phyloP scores from a whole-genome alignment of 441 rosid genomes.

The Kokia cookei region DNA sequence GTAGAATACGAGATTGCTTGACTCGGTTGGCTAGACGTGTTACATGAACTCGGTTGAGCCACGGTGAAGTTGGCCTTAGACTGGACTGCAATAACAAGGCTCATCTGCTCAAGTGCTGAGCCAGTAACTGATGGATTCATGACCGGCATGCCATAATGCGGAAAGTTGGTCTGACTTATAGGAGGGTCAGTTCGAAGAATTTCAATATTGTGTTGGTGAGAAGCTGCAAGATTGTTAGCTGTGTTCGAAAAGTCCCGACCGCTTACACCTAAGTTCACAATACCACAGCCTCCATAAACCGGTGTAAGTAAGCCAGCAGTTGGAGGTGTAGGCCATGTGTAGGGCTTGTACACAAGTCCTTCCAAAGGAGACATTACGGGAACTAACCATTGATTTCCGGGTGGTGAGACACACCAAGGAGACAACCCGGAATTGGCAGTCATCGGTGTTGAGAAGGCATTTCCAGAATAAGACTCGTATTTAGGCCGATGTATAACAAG shows the following conservation, averaged over 20 bases:
- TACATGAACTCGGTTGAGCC: slow-evolving; percentile 28
- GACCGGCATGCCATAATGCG: slow-evolving; percentile 39
- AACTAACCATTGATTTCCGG: slow-evolving; percentile 43
- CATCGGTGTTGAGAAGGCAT: slow-evolving; percentile 4
- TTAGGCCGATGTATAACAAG: slow-evolving; percentile 21
- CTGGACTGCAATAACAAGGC: slow-evolving; percentile 17
- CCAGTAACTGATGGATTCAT: slow-evolving; percentile 28
- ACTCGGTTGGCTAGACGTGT: slow-evolving; percentile 43
- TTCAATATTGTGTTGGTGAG: slow-evolving; percentile 29
- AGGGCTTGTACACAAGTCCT: slow-evolving; percentile 47
- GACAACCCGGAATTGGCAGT: slow-evolving; percentile 12
- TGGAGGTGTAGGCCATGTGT: slow-evolving; percentile 47
- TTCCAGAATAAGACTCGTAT: slow-evolving; percentile 16
- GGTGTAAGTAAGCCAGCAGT: slow-evolving; percentile 51
- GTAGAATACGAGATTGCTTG: slow-evolving; percentile 24
- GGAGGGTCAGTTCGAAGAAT: slow-evolving; percentile 24
- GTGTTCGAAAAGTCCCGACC: slow-evolving; percentile 23
- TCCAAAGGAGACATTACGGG: neutral
- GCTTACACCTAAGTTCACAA: slow-evolving; percentile 16
- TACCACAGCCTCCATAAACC: slow-evolving; percentile 25
- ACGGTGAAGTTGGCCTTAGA: slow-evolving; percentile 18
- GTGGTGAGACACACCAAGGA: slow-evolving; percentile 26
- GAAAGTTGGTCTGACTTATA: slow-evolving; percentile 31
- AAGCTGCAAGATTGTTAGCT: slow-evolving; percentile 30
- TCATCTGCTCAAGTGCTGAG: slow-evolving; percentile 38